These are phyloP conservation scores for Fusarium sp. DNA, from an alignment of 2,329 filamentous ascomycete species.

Conservation along the genomic window DNA sequence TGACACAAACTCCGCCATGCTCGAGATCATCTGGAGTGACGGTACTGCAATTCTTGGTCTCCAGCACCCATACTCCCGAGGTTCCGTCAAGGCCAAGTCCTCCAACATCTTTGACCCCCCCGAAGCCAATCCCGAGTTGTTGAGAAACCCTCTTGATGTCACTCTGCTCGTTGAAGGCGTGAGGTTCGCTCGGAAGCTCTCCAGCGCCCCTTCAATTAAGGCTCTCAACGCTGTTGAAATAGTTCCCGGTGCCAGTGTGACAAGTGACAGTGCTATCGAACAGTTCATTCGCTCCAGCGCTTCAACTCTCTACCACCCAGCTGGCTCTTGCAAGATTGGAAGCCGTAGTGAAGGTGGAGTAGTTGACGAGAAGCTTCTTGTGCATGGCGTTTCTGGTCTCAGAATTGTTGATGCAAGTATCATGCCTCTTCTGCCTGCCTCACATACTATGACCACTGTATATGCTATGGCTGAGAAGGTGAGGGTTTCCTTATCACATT, in stretches of 20 bases:
- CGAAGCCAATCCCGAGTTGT: conserved; percentile 32
- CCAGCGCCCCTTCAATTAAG: conserved; percentile 12
- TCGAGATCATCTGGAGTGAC: conserved; percentile 41
- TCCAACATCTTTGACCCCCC: conserved; percentile 34
- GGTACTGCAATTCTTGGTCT: conserved; percentile 31
- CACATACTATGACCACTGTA: conserved; percentile 47
- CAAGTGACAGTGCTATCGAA: conserved; percentile 32
- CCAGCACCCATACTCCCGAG: conserved; percentile 42
- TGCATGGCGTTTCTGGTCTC: conserved; percentile 41
- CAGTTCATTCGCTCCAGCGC: conserved; percentile 27
- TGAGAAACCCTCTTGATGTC: conserved; percentile 38
- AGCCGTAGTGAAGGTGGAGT: conserved; percentile 56
- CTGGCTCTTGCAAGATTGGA: conserved; percentile 53
- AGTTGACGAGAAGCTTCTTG: conserved; percentile 42
- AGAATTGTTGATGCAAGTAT: conserved; percentile 55
- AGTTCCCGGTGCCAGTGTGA: conserved; percentile 16
- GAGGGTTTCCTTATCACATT: accelerated
- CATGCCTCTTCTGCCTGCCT: conserved; percentile 44
- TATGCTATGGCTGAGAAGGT: conserved; percentile 50
- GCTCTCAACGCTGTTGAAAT: conserved; percentile 23
- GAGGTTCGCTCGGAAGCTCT: conserved; percentile 29
- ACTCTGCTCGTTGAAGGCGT: conserved; percentile 21
- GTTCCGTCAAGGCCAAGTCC: conserved; percentile 36
- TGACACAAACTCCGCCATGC: conserved; percentile 17
- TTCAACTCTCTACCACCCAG: conserved; percentile 38